Base-by-base conservation (phyloP, 2,329 filamentous ascomycete genomes). In the Celoporthe dispersa region DNA sequence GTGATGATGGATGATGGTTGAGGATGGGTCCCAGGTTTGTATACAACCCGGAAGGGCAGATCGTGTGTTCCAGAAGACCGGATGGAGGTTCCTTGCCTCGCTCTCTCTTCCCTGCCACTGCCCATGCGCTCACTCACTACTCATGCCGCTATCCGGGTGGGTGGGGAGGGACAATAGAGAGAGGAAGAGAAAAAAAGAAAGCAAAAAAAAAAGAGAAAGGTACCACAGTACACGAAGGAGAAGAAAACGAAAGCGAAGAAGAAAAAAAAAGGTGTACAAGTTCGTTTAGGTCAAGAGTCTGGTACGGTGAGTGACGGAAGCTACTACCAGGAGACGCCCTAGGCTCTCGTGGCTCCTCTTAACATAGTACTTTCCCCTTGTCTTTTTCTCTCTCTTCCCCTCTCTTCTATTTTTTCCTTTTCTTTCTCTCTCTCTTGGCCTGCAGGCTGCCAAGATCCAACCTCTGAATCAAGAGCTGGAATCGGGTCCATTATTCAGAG, bases 11-110 rank as follows among this genome's bases (percentile, higher is more conserved):
- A 8, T 22, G 16, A 4, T 48, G 6, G 44, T 48, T 31, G 57
- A 67, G 57, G 35, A 31, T 19, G 51, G 33, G 9, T 37, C 59
- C 41, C 22, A 33, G 64, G 35, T 37, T 28, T 48, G 44, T 48
- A 31, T 28, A 19, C 28, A 44, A 31, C 37, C 33, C 12, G 53
- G 53, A 31, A 8, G 19, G 53, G 51, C 28, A 57, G 53, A 33
- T 31, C 14, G 53, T 12, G 53, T 57, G 53, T 57, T 57, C 25
- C 53, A 57, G 53, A 31, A 57, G 28, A 57, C 53, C 28, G 28
- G 59, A 48, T 55, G 63, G 44, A 33, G 39, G 41, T 25, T 44
- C 57, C 68, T 66, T 66, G 68, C 31, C 31, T 33, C 12, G 25
- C 14, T 31, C 11, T 31, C 12, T 39, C 37, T 48, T 28, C 53